Percentiles rank a stretch among this genome's conserved stretches.
Conservation (phyloP, 768 basidiomycete genomes). For the Crassisporium funariophilum region DNA sequence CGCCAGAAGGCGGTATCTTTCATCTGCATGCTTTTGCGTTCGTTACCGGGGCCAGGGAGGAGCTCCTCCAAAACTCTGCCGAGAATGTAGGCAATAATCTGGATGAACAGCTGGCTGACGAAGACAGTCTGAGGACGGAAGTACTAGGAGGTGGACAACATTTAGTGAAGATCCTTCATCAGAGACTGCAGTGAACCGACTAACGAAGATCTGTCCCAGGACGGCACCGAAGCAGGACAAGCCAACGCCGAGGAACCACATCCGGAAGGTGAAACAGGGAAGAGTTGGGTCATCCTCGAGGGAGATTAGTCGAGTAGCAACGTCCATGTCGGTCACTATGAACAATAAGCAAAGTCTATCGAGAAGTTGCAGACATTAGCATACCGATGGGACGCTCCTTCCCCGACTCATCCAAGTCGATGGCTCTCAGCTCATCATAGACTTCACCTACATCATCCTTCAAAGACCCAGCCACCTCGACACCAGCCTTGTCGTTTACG, state of each 20-base stretch:
- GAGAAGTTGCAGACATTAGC: neutral
- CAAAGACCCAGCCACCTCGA: no score
- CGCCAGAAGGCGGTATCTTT: conserved; percentile 43
- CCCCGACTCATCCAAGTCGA: conserved; percentile 39
- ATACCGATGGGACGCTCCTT: conserved; percentile 41
- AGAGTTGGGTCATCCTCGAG: conserved; percentile 53
- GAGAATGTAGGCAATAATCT: conserved; percentile 53
- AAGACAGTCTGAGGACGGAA: conserved; percentile 52
- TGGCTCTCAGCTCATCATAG: conserved; percentile 27
- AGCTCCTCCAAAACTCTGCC: conserved; percentile 44
- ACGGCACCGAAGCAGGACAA: conserved; percentile 58
- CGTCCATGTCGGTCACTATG: conserved; percentile 45
- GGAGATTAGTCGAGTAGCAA: conserved; percentile 48
- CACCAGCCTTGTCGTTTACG: neutral
- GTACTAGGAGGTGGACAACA: conserved; percentile 34
- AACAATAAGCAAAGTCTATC: neutral
- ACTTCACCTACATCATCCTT: neutral
- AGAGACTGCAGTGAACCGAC: conserved; percentile 12
- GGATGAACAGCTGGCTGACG: conserved; percentile 49
- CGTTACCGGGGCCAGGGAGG: conserved; percentile 34
- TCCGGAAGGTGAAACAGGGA: conserved; percentile 53
- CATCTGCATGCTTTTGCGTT: conserved; percentile 26
- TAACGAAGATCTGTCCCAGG: conserved; percentile 48
- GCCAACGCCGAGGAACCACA: conserved; percentile 56
- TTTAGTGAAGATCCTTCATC: neutral